Base-by-base conservation (phyloP, 495 filamentous ascomycete genomes). In the Physcia stellaris region DNA sequence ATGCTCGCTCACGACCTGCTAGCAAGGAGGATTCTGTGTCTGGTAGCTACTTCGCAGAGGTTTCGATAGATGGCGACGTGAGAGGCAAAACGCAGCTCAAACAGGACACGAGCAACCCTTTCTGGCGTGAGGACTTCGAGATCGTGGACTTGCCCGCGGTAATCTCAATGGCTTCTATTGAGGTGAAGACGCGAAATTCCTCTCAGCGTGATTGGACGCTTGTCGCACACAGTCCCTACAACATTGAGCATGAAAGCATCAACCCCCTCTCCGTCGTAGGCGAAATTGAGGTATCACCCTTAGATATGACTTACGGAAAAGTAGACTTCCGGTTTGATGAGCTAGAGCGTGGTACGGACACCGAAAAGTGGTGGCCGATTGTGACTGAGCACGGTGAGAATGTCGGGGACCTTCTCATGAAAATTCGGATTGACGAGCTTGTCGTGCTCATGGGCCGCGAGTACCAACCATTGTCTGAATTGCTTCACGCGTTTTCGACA, bases 81-180 rank as follows among this genome's bases (percentile, higher is more conserved):
- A 71, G 88, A 39, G 83, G 83, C 12, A 79, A 83, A 44, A 95
- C 90, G 7, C 79, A 79, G 19, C 77, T 83, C 16, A 87, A 87
- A 57, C 67, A 70, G 41, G 81, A 85, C 39, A 87, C 81, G 11
- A 75, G 72, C 35, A 85, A 77, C 51, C 90, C 86, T 0, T 94
- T 96, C 47, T 99, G 92, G 90, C 70, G 86, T 21, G 90, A 96
- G 62, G 86, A 88, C 29, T 87, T 84, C 48, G 74, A 81, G 32
- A 94, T 95, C 51, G 61, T 64, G 28, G 87, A 95, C 58, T 67
- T 98, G 12, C 86, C 90, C 2, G 68, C 83, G 0, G 70, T 83
- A 6, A 54, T 92, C 26, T 86, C 83, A 6, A 82, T 75, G 50
- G 71, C 82, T 6, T 82, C 79, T n/a, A 68, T 98, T 36, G 64